A percentile compares a stretch with the other conserved stretches of the same genome.
These are phyloP conservation scores for Nelumbo lutea DNA, from an alignment of 164 flowering plant genomes.

Conservation along the genomic window DNA sequence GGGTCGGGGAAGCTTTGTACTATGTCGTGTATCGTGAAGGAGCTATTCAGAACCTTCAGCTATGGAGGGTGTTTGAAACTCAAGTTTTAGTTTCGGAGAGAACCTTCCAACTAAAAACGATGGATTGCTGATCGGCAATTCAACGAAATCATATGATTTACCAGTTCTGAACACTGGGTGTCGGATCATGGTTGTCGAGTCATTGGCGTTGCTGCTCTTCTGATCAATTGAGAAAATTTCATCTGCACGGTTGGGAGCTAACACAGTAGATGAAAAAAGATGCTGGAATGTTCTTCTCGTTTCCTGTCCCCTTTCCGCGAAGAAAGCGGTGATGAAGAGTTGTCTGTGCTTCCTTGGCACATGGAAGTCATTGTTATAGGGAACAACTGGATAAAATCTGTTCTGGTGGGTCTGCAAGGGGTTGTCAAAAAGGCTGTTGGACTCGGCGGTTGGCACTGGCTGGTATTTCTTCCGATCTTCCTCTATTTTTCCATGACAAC, in stretches of 20 bases:
- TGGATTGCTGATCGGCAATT: not conserved
- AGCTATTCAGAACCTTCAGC: no score
- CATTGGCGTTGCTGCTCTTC: slow-evolving; percentile 3
- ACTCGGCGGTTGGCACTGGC: slow-evolving; percentile 99
- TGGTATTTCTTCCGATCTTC: slow-evolving; percentile 42
- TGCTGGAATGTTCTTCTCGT: slow-evolving; percentile 30
- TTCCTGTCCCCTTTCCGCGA: not conserved
- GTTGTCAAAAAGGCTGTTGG: no score
- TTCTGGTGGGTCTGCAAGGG: slow-evolving; percentile 88
- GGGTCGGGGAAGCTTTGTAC: no score
- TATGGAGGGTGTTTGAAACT: no score
- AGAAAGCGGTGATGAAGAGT: no score
- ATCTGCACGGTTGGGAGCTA: not conserved
- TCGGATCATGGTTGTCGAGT: not conserved
- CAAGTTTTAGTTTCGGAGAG: no score
- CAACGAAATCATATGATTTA: not conserved
- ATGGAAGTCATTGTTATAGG: no score
- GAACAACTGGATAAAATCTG: slow-evolving; percentile 29
- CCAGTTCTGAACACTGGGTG: not conserved
- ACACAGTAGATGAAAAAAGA: slow-evolving; percentile 18
- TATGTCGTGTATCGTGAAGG: no score
- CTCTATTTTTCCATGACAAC: no score
- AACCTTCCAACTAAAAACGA: not conserved
- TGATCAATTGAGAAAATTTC: not conserved
- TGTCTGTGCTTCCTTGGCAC: no score